Evolutionary conservation across 306 rosid genomes (phyloP).

Genomic region (Purshia tridentata): DNA sequence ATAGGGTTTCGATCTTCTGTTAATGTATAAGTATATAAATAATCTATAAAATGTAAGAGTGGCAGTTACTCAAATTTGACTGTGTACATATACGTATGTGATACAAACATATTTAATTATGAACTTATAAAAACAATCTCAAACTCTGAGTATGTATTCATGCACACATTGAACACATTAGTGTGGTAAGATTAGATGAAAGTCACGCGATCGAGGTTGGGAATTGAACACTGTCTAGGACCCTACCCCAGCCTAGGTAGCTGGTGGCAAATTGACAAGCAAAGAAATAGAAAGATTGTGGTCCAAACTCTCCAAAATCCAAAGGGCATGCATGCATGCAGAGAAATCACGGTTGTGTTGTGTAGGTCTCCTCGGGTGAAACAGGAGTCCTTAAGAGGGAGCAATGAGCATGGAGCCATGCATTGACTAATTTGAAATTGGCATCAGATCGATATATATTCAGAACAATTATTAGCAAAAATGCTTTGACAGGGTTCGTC

Average conservation of each 20-base stretch:
- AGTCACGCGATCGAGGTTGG: neutral
- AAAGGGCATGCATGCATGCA: neutral
- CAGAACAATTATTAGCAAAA: slow-evolving; percentile 13
- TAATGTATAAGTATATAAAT: too few species aligned
- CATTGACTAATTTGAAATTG: slow-evolving; percentile 17
- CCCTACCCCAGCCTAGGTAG: neutral
- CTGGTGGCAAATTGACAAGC: slow-evolving; percentile 1
- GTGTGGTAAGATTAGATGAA: too few species aligned
- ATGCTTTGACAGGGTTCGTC: slow-evolving; percentile 8
- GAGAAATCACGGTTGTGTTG: slow-evolving; percentile 15
- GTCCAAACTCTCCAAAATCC: neutral
- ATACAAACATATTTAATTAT: too few species aligned
- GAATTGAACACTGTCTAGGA: neutral
- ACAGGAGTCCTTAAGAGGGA: slow-evolving; percentile 55
- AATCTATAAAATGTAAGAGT: too few species aligned
- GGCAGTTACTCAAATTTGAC: too few species aligned
- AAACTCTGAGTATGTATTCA: too few species aligned
- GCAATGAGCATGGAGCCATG: slow-evolving; percentile 25
- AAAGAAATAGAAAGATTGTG: neutral
- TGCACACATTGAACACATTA: too few species aligned
- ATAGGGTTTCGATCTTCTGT: too few species aligned
- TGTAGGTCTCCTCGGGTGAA: slow-evolving; percentile 58
- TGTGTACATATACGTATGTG: too few species aligned
- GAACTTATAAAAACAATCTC: too few species aligned
- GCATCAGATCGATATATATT: too few species aligned